These are phyloP conservation scores for Dryas drummondii DNA, from an alignment of 306 rosid genomes.

Conservation along the genomic window DNA sequence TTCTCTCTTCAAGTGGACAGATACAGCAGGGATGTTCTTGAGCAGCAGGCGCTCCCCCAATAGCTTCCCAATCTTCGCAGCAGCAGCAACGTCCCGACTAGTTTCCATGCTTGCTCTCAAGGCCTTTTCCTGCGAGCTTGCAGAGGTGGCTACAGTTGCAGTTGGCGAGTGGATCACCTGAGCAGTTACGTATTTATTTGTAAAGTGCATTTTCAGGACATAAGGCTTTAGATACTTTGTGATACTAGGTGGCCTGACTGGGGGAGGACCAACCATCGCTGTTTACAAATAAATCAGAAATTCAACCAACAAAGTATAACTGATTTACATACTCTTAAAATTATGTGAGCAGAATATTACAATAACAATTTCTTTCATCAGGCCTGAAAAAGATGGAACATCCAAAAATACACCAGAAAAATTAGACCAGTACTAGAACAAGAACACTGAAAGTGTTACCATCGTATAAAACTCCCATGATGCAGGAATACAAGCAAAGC, in stretches of 20 bases:
- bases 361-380: no score
- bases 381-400: not conserved
- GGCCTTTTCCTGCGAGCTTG: slow-evolving; percentile 80
- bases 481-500: not conserved
- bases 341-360: no score
- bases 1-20: slow-evolving; percentile 80
- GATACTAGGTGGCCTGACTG: slow-evolving; percentile 59
- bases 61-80: slow-evolving; percentile 79
- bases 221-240: slow-evolving; percentile 74
- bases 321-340: no score
- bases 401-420: not conserved
- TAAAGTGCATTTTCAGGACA: slow-evolving; percentile 83
- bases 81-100: slow-evolving; percentile 80
- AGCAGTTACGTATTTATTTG: slow-evolving; percentile 73
- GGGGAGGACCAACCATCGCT: slow-evolving; percentile 79
- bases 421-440: not conserved
- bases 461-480: not conserved
- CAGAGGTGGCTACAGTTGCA: slow-evolving; percentile 78
- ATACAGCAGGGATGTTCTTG: slow-evolving; percentile 72
- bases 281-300: slow-evolving; percentile 12
- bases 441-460: not conserved
- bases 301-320: not conserved
- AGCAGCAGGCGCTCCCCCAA: slow-evolving; percentile 74
- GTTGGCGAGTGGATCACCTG: slow-evolving; percentile 82
- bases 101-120: slow-evolving; percentile 62